Conservation (phyloP, 352 stramenopile species). For the Pythium biforme region DNA sequence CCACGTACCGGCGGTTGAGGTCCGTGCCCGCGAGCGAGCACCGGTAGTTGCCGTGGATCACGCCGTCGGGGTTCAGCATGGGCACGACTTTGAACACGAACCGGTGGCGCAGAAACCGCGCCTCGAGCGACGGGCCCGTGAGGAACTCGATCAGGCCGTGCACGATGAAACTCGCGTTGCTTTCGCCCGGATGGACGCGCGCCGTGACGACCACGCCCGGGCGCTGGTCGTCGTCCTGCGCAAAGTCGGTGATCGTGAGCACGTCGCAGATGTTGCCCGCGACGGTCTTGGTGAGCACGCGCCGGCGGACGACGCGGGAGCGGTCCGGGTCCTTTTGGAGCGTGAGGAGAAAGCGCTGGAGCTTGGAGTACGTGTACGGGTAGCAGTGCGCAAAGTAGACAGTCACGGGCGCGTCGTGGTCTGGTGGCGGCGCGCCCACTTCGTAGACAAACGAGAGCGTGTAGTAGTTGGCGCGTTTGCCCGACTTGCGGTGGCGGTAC, state of each 20-base stretch:
- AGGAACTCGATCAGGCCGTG: constrained; percentile 89
- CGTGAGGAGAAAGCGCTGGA: constrained; percentile 53
- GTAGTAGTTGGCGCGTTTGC: constrained; percentile 55
- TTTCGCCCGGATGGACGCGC: constrained; percentile 88
- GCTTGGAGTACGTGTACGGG: constrained; percentile 81
- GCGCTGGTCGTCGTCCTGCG: constrained; percentile 51
- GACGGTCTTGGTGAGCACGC: constrained; percentile 79
- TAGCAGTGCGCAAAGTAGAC: constrained; percentile 84
- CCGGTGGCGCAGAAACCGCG: constrained; percentile 66
- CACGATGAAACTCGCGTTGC: constrained; percentile 89
- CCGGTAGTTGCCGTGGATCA: constrained; percentile 91
- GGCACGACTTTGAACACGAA: constrained; percentile 91
- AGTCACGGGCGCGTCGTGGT: constrained; percentile 24
- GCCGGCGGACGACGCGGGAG: constrained; percentile 46
- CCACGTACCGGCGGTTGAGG: constrained; percentile 81
- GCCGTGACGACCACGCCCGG: constrained; percentile 78
- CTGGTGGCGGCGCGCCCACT: constrained; percentile 30
- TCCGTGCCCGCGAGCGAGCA: constrained; percentile 84
- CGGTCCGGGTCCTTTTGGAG: constrained; percentile 59
- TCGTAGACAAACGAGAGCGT: constrained; percentile 81
- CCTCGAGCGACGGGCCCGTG: constrained; percentile 63
- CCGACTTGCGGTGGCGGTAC: constrained; percentile 55
- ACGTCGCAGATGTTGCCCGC: constrained; percentile 86
- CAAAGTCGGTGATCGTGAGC: constrained; percentile 87
- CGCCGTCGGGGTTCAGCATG: constrained; percentile 93